Percentiles rank a stretch among this genome's conserved stretches.
Evolutionary conservation across 352 stramenopile genomes (phyloP).

Genomic region (Phytophthora sp.): DNA sequence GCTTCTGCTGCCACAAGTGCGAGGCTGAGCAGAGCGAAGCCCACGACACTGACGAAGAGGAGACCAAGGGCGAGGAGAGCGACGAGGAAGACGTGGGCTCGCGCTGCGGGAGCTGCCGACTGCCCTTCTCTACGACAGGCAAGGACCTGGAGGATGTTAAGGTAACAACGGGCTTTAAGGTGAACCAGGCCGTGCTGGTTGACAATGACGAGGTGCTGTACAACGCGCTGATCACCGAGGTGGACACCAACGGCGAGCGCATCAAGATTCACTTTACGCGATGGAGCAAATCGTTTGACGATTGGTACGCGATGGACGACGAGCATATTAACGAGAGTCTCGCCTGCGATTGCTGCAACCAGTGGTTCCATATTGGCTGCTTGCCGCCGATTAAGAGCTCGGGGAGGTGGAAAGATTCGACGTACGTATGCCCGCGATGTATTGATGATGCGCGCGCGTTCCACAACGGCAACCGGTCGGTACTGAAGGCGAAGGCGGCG

Average conservation of each 20-base stretch:
- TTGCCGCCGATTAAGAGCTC: constrained; percentile 86
- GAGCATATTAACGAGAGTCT: constrained; percentile 89
- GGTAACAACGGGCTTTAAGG: constrained; percentile 53
- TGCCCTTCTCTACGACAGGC: constrained; percentile 54
- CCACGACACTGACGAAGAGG: constrained; percentile 58
- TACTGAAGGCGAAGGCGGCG: constrained; percentile 54
- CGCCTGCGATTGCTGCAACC: constrained; percentile 89
- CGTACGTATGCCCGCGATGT: constrained; percentile 84
- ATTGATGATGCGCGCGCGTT: constrained; percentile 79
- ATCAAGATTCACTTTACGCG: constrained; percentile 90
- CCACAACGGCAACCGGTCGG: constrained; percentile 64
- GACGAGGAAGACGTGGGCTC: constrained; percentile 66
- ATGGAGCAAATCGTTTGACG: constrained; percentile 89
- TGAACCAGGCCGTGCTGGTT: constrained; percentile 86
- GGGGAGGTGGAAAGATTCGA: constrained; percentile 84
- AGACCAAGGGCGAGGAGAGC: constrained; percentile 37
- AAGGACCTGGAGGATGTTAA: constrained; percentile 36
- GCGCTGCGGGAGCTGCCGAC: constrained; percentile 66
- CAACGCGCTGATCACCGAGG: constrained; percentile 85
- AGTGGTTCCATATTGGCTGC: constrained; percentile 89
- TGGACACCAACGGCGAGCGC: constrained; percentile 71
- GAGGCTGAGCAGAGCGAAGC: constrained; percentile 67
- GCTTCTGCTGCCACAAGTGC: constrained; percentile 81
- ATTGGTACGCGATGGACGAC: constrained; percentile 91
- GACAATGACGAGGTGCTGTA: constrained; percentile 89